Evolutionary conservation across 2,329 filamentous ascomycete genomes (phyloP).

Genomic region (Paraconiothyrium brasiliense): DNA sequence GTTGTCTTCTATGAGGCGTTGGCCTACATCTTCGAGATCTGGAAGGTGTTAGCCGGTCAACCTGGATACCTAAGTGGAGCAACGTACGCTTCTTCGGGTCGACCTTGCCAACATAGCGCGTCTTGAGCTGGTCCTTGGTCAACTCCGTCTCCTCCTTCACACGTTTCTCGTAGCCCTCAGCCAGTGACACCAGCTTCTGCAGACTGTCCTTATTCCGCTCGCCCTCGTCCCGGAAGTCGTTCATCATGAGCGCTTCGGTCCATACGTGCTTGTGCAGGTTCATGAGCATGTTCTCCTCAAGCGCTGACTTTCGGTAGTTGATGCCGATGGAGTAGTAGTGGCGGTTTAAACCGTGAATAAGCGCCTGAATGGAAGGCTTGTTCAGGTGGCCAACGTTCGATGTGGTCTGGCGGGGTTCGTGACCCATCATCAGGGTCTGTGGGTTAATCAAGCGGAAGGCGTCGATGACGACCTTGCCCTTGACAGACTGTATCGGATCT

Average conservation of each 20-base stretch:
- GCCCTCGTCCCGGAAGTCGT: slow-evolving; percentile 88
- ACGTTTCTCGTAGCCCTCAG: slow-evolving; percentile 97
- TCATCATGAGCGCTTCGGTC: slow-evolving; percentile 97
- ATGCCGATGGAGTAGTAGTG: slow-evolving; percentile 99
- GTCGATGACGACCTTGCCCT: slow-evolving; percentile 99
- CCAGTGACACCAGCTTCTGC: slow-evolving; percentile 83
- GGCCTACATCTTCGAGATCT: slow-evolving; percentile 93
- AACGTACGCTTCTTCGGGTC: slow-evolving; percentile 92
- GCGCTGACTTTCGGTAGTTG: slow-evolving; percentile 95
- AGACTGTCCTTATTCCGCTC: slow-evolving; percentile 87
- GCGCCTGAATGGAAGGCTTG: slow-evolving; percentile 98
- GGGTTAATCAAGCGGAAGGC: slow-evolving; percentile 99
- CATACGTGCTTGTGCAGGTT: slow-evolving; percentile 99
- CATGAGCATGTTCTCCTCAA: slow-evolving; percentile 99
- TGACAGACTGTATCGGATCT: slow-evolving; percentile 98
- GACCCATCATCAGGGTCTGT: slow-evolving; percentile 95
- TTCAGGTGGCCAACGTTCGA: slow-evolving; percentile 98
- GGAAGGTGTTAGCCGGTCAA: slow-evolving; percentile 29
- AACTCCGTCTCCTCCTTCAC: slow-evolving; percentile 99
- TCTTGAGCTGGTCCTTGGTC: slow-evolving; percentile 97
- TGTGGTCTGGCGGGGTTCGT: slow-evolving; percentile 96
- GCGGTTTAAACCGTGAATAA: slow-evolving; percentile 96
- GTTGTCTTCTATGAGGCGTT: slow-evolving; percentile 98
- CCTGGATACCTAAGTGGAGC: background rate
- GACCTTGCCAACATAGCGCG: slow-evolving; percentile 97